These are phyloP conservation scores for Mycena albidolilacea DNA, from an alignment of 768 basidiomycete species.

Conservation along the genomic window DNA sequence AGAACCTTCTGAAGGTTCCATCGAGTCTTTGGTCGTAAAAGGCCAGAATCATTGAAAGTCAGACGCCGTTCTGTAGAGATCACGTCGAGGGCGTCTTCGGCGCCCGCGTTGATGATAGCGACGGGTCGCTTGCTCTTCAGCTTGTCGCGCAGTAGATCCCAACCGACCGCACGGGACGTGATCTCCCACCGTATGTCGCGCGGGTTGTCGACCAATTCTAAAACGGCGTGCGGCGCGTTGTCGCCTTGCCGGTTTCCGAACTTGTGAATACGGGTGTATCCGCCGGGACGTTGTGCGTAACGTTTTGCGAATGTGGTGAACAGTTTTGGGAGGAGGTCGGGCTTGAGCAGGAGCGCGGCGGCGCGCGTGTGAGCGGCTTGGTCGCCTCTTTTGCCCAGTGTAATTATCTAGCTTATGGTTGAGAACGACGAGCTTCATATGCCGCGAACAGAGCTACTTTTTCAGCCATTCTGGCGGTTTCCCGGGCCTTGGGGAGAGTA, in stretches of 20 bases:
- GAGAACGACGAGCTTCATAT: neutral
- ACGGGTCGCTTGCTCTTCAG: constrained; percentile 61
- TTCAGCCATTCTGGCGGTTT: constrained; percentile 92
- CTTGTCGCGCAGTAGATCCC: constrained; percentile 79
- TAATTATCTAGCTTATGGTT: constrained; percentile 77
- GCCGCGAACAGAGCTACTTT: constrained; percentile 66
- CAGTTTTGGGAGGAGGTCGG: constrained; percentile 82
- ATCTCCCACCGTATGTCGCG: constrained; percentile 91
- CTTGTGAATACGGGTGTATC: constrained; percentile 95
- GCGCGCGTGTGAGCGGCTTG: constrained; percentile 80
- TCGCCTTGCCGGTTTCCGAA: constrained; percentile 93
- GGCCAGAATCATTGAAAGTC: constrained; percentile 51
- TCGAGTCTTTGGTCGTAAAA: constrained; percentile 75
- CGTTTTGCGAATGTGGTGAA: constrained; percentile 86
- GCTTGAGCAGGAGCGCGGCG: constrained; percentile 83
- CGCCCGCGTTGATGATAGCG: constrained; percentile 66
- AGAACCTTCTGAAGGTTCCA: constrained; percentile 85
- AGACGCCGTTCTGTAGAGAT: constrained; percentile 65
- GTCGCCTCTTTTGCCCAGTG: constrained; percentile 89
- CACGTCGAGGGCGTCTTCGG: constrained; percentile 59
- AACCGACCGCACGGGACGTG: constrained; percentile 89
- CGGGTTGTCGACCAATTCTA: constrained; percentile 97
- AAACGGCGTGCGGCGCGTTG: constrained; percentile 91
- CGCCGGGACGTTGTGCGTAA: constrained; percentile 87
- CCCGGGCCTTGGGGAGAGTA: constrained; percentile 95